A percentile compares a stretch with the other conserved stretches of the same genome.
Conservation (phyloP, 805 yeast species). For the Starmerella kuoi region DNA sequence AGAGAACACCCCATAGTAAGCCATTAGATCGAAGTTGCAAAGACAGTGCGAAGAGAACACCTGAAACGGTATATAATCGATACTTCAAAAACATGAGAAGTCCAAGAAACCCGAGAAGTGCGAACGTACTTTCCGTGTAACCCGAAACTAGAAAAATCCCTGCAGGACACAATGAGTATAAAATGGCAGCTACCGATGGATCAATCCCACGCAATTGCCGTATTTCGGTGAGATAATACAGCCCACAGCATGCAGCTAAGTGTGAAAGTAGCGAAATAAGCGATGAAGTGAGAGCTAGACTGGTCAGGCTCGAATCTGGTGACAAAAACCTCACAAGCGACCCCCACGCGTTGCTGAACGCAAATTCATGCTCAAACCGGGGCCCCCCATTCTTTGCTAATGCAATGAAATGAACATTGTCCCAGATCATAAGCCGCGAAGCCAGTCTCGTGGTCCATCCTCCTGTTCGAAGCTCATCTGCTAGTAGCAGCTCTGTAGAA, state of each 20-base stretch:
- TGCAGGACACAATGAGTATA: conserved; percentile 59
- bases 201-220: conserved; percentile 16
- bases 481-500: conserved; percentile 34
- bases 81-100: conserved; percentile 37
- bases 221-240: conserved; percentile 25
- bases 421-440: conserved; percentile 58
- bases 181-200: conserved; percentile 31
- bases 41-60: conserved; percentile 43
- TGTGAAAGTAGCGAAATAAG: conserved; percentile 43
- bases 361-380: conserved; percentile 80
- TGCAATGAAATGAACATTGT: conserved; percentile 61
- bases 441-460: conserved; percentile 14
- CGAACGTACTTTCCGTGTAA: conserved; percentile 66
- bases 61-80: conserved; percentile 37
- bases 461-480: background rate
- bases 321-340: conserved; percentile 30
- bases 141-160: conserved; percentile 65
- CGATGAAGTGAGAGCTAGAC: conserved; percentile 38
- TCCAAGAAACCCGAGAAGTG: conserved; percentile 47
- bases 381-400: conserved; percentile 38
- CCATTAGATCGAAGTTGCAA: conserved; percentile 66
- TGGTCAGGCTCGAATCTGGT: conserved; percentile 4
- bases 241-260: conserved; percentile 34
- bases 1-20: conserved; percentile 56
- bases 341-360: conserved; percentile 74